phyloP scores from a whole-genome alignment of 805 yeast species.

The Kuraishia cidri region DNA sequence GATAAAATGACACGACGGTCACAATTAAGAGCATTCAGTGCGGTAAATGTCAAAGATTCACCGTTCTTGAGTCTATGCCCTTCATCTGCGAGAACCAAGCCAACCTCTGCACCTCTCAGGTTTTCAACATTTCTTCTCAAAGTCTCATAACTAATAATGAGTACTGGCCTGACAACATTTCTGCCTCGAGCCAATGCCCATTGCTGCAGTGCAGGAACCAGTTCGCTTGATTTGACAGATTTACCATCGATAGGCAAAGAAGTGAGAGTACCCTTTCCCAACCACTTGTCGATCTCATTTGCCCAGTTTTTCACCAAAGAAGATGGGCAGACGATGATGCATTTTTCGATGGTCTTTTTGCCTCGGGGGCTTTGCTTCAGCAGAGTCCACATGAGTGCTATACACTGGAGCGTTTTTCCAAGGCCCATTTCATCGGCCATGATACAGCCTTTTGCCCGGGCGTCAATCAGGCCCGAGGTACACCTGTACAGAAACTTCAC shows the following conservation, averaged over 20 bases:
- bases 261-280: constrained; percentile 83
- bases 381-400: constrained; percentile 87
- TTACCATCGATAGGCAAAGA: constrained; percentile 94
- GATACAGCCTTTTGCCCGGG: constrained; percentile 87
- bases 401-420: constrained; percentile 86
- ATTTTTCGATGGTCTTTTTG: constrained; percentile 74
- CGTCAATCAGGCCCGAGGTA: constrained; percentile 77
- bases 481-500: constrained; percentile 86
- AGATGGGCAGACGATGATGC: constrained; percentile 92
- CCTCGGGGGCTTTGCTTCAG: constrained; percentile 84
- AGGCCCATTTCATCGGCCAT: constrained; percentile 99
- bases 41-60: constrained; percentile 84
- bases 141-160: constrained; percentile 92
- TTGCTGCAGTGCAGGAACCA: constrained; percentile 56
- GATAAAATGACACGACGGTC: constrained; percentile 85
- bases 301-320: constrained; percentile 96
- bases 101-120: constrained; percentile 70
- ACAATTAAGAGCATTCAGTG: constrained; percentile 76
- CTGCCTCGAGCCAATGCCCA: constrained; percentile 91
- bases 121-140: constrained; percentile 76
- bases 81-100: constrained; percentile 79
- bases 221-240: constrained; percentile 59
- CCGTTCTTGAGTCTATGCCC: constrained; percentile 83
- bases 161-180: constrained; percentile 83
- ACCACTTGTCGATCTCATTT: constrained; percentile 89